Conservation (phyloP, 176 grass and related monocot species). For the Ananas comosus region DNA sequence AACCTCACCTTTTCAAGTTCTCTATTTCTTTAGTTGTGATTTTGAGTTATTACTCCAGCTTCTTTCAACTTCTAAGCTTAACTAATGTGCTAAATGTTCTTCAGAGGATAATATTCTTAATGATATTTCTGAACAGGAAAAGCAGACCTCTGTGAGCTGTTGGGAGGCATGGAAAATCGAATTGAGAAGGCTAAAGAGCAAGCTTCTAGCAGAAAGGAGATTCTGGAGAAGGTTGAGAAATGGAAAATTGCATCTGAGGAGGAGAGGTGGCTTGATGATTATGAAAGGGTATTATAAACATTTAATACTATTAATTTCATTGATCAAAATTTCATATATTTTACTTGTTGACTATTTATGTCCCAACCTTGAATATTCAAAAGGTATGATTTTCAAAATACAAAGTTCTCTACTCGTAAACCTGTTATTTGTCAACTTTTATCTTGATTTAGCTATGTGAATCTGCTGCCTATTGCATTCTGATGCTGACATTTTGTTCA, state of each 20-base stretch:
- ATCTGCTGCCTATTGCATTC: not conserved
- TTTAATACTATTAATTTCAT: not conserved
- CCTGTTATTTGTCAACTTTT: not conserved
- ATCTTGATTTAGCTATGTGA: not conserved
- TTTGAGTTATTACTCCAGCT: too few relatives aligned
- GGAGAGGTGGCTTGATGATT: conserved; percentile 87
- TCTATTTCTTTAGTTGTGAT: not conserved
- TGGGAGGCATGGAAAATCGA: conserved; percentile 47
- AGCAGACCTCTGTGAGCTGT: conserved; percentile 51
- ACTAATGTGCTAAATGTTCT: too few relatives aligned
- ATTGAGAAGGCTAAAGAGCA: conserved; percentile 61
- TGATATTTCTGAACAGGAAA: conserved; percentile 30
- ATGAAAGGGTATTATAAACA: conserved; percentile 60
- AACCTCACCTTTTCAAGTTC: not conserved
- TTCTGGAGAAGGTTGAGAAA: conserved; percentile 83
- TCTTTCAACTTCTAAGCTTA: too few relatives aligned
- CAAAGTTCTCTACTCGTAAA: too few relatives aligned
- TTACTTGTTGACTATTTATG: not conserved
- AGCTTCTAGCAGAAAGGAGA: conserved; percentile 78
- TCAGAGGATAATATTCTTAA: too few relatives aligned
- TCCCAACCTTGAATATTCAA: not conserved
- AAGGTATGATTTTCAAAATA: not conserved
- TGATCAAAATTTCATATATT: not conserved
- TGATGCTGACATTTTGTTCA: too few relatives aligned
- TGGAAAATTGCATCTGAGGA: conserved; percentile 68